Evolutionary conservation across 305 asterid species (phyloP).

Genomic region (Salvia sclarea): DNA sequence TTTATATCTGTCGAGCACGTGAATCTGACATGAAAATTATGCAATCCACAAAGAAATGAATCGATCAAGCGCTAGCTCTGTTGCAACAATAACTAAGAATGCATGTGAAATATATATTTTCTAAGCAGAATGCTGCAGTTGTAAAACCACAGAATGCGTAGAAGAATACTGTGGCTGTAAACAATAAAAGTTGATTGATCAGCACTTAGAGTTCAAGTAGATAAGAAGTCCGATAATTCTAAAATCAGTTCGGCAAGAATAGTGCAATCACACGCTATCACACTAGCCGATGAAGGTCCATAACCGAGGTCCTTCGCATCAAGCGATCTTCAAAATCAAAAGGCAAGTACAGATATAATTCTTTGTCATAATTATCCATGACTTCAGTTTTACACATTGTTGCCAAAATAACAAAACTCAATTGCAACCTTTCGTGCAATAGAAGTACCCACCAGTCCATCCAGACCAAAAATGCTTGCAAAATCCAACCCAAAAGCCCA

Average conservation of each 20-base stretch:
- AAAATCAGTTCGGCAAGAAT: not conserved
- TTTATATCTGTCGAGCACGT: not conserved
- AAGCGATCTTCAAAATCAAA: conserved; percentile 8
- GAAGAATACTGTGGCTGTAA: not conserved
- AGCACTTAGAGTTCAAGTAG: not conserved
- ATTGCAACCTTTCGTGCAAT: not conserved
- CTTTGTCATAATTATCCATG: not conserved
- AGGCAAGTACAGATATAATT: not conserved
- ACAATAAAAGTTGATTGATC: not conserved
- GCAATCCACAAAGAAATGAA: not conserved
- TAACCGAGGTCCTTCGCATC: conserved; percentile 6
- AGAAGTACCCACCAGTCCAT: conserved; percentile 19
- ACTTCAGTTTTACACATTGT: conserved; percentile 4
- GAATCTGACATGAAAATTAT: not conserved
- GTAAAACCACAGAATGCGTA: not conserved
- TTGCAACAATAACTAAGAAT: conserved; percentile 1
- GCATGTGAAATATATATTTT: not conserved
- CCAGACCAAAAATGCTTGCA: conserved; percentile 6
- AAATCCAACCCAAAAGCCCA: conserved; percentile 6
- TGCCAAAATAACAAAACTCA: not conserved
- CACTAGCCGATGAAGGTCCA: not conserved
- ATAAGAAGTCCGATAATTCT: not conserved
- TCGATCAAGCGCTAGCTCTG: not conserved
- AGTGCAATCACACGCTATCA: not conserved
- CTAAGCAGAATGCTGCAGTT: not conserved